Base-by-base conservation (phyloP, 2,329 filamentous ascomycete species). In the Diaporthe vaccinii region DNA sequence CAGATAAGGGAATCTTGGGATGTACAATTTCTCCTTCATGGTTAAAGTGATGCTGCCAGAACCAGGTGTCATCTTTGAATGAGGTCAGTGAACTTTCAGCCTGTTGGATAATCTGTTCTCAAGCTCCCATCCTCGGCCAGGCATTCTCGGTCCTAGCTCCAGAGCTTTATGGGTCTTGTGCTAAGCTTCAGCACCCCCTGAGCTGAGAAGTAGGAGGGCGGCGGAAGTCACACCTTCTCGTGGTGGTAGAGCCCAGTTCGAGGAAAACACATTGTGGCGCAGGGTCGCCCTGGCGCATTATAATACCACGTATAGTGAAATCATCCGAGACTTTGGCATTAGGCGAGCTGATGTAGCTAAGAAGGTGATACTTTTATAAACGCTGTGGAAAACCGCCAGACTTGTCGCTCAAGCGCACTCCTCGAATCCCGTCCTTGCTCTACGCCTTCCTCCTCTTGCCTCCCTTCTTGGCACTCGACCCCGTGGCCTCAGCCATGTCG, bases 371-470 rank as follows among this genome's bases (percentile, higher is more conserved):
- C 3, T 1, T n/a, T 15, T 15, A 69, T 17, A 28, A 2, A 28
- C 4, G 3, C 9, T 22, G 3, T 41, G 49, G 1, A n/a, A 9
- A 8, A 15, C n/a, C 39, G 7, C 49, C 10, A 6, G 34, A 28
- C n/a, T 25, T 9, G 8, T 28, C 17, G n/a, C 20, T 10, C n/a
- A 49, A 55, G 34, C n/a, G n/a, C 49, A 62, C 2, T 61, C 46
- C 3, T 31, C 12, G 17, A 14, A 39, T 34, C 4, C 20, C 8
- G 3, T 17, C 39, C 31, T 36, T 3, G 31, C 31, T 6, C 75
- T 80, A 87, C 8, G 81, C 85, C 82, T 88, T 89, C 76, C 87
- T 85, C 78, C 86, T 83, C 83, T 87, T 88, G 61, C 84, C 84
- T 3, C 82, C 85, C 78, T 85, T 85, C 79, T 85, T 85, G 68